Evolutionary conservation across 208 protist species (phyloP), one percentile per base, ranked within the genome.

Genomic region (Naegleria gruberi): DNA sequence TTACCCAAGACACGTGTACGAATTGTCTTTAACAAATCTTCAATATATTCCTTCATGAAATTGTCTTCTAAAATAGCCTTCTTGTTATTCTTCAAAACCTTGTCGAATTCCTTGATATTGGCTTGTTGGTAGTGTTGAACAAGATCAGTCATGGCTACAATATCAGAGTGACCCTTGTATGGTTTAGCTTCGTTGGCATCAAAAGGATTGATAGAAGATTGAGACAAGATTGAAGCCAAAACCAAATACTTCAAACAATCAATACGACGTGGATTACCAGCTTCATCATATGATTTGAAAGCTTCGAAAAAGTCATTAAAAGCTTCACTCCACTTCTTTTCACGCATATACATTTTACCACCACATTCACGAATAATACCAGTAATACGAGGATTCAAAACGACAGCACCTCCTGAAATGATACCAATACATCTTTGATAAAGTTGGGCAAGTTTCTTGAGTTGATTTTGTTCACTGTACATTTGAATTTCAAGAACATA

Each of bases 241-340:
- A 98, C 94, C 15, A 98, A 93, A 46, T 94, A 98, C 91, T 98
- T 98, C 37, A 99, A 93, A 90, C 96, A 98, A 83, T 92, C 91
- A 41, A 98, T 95, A 40, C 94, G 92, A 42, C 93, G 92, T 37
- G 90, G 84, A 45, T 95, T 94, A 82, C 97, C 97, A 55, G 93
- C 94, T 89, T 99, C 97, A 91, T 98, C 97, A 92, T 98, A 98
- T 92, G 95, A 92, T 85, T 95, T 94, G 92, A 98, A 97, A 0
- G 97, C 96, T 7, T 91, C 82, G 73, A 97, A 97, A 90, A 99
- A 99, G 89, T 98, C 95, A 15, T 93, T 91, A 91, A 98, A 93
- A 37, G 98, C 98, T 8, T 95, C 93, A 45, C 91, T 89, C 95
- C 96, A 99, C 89, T 98, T 93, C n/a, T 92, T 93, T 51, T 96